Conservation (phyloP, 306 rosid genomes). For the Cercis canadensis region DNA sequence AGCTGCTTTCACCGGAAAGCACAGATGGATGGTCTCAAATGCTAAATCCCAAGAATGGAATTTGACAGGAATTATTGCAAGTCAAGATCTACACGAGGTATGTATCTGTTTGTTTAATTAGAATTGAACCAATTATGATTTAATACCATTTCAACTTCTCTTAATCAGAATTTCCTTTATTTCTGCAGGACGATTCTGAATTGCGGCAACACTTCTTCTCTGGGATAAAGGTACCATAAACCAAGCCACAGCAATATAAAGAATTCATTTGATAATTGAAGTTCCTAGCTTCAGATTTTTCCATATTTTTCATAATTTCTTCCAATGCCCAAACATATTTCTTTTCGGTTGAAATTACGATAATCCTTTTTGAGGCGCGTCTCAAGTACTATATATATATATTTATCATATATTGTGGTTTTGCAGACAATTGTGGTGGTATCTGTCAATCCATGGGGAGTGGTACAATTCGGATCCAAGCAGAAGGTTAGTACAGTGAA, state of each 20-base stretch:
- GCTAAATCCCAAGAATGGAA: too few species aligned
- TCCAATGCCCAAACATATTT: not conserved
- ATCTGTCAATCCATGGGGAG: conserved; percentile 67
- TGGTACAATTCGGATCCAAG: conserved; percentile 77
- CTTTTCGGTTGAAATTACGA: conserved; percentile 21
- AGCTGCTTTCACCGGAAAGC: conserved; percentile 75
- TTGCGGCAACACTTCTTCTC: conserved; percentile 60
- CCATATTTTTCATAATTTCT: not conserved
- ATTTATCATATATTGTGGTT: conserved; percentile 37
- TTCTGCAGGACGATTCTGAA: conserved; percentile 56
- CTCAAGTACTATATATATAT: conserved; percentile 24
- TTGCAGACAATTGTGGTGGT: conserved; percentile 75
- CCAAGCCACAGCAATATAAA: not conserved
- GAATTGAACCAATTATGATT: conserved; percentile 1
- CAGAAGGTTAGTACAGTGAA: conserved; percentile 58
- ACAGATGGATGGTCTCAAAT: conserved; percentile 73
- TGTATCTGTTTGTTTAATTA: not conserved
- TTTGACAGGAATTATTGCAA: conserved; percentile 35
- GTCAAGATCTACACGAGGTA: conserved; percentile 52
- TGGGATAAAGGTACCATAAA: conserved; percentile 76
- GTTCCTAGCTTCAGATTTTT: conserved; percentile 14
- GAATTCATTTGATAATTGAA: not conserved
- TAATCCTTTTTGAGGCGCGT: conserved; percentile 8
- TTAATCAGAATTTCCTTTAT: not conserved
- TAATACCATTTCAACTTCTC: not conserved